Evolutionary conservation across 2,329 filamentous ascomycete genomes (phyloP).

Genomic region (Eutypella sp.): DNA sequence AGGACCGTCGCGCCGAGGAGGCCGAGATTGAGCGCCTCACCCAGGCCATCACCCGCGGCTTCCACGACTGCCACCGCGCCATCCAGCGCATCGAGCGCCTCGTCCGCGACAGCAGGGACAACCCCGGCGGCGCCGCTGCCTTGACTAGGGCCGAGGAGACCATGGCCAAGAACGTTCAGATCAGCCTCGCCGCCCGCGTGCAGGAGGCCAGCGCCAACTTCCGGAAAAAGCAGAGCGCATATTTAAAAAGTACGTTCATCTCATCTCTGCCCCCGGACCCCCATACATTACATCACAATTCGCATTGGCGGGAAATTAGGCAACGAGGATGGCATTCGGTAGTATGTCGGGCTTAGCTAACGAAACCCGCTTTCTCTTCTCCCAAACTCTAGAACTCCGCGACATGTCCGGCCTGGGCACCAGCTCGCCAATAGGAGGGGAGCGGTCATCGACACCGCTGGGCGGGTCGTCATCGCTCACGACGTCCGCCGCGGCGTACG

Average conservation of each 20-base stretch:
- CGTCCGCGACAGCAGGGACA: slow-evolving; percentile 73
- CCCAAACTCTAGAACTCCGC: slow-evolving; percentile 57
- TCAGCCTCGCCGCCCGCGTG: slow-evolving; percentile 79
- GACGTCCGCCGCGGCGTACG: slow-evolving; percentile 48
- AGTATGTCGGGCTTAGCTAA: too few relatives aligned
- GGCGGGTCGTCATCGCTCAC: slow-evolving; percentile 6
- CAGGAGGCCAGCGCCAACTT: slow-evolving; percentile 90
- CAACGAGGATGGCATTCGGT: background rate
- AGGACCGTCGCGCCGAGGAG: slow-evolving; percentile 77
- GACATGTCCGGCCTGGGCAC: slow-evolving; percentile 60
- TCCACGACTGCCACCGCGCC: slow-evolving; percentile 83
- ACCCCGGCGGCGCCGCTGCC: too few relatives aligned
- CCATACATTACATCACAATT: too few relatives aligned
- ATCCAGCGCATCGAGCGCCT: slow-evolving; percentile 86
- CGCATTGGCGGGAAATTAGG: too few relatives aligned
- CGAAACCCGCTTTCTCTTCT: too few relatives aligned
- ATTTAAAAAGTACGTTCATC: slow-evolving; percentile 74
- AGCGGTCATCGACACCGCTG: slow-evolving; percentile 49
- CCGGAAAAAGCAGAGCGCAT: slow-evolving; percentile 94
- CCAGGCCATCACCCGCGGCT: slow-evolving; percentile 80
- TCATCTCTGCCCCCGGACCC: background rate
- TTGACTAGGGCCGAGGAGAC: slow-evolving; percentile 82
- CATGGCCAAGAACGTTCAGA: slow-evolving; percentile 95
- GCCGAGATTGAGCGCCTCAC: slow-evolving; percentile 85
- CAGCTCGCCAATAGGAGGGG: slow-evolving; percentile 40